These are phyloP conservation scores for Populus tremula DNA, from an alignment of 345 rosid genomes.

Conservation along the genomic window DNA sequence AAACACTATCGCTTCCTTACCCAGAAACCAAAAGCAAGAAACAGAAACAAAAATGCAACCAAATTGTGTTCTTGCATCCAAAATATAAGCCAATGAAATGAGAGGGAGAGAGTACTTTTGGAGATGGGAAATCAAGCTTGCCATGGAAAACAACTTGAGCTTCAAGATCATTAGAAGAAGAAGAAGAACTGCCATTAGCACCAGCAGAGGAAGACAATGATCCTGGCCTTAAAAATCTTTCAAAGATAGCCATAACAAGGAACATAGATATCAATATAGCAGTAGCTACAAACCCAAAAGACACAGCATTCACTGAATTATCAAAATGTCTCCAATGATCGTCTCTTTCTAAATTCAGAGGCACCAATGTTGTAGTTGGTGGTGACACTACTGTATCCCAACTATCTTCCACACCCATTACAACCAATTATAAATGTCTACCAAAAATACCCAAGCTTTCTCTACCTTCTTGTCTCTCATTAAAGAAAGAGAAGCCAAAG, in stretches of 20 bases:
- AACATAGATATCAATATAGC: conserved; percentile 32
- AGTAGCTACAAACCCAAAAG: conserved; percentile 35
- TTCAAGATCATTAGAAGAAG: conserved; percentile 16
- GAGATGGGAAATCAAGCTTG: conserved; percentile 22
- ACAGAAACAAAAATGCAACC: neutral
- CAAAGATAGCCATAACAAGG: conserved; percentile 33
- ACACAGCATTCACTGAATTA: conserved; percentile 30
- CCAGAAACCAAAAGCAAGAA: neutral
- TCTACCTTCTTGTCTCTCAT: neutral
- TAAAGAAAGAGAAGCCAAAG: neutral
- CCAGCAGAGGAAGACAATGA: neutral
- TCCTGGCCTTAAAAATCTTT: conserved; percentile 27
- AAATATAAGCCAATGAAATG: neutral
- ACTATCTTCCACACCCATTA: conserved; percentile 20
- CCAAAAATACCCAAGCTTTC: neutral
- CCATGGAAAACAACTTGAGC: conserved; percentile 13
- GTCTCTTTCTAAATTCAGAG: conserved; percentile 16
- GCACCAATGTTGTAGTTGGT: conserved; percentile 10
- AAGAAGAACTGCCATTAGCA: neutral
- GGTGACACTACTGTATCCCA: conserved; percentile 19
- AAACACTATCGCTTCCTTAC: neutral
- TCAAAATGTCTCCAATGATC: conserved; percentile 31
- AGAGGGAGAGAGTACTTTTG: conserved; percentile 14
- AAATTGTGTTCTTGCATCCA: neutral
- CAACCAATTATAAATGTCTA: neutral